A percentile compares a stretch with the other conserved stretches of the same genome.
phyloP scores from a whole-genome alignment of 1,284 basidiomycete genomes.

The Mycosarcoma mackinlayi region DNA sequence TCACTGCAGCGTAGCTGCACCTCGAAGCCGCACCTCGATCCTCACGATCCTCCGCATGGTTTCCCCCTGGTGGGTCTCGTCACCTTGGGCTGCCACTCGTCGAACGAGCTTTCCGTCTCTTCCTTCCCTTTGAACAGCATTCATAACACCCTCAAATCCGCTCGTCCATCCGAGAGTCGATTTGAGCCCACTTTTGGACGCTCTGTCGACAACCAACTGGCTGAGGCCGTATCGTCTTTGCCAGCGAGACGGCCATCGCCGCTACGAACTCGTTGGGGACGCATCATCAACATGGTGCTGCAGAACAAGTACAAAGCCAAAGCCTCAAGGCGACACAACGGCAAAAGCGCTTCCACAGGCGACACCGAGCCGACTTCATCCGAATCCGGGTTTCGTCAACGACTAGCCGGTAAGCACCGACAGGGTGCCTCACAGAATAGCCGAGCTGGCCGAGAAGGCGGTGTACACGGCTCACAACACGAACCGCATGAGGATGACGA shows the following conservation, averaged over 20 bases:
- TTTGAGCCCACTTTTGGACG: background rate
- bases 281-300: conserved; percentile 56
- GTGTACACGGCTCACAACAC: conserved; percentile 5
- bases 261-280: background rate
- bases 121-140: too few relatives aligned
- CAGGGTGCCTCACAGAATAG: background rate
- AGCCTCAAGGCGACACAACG: conserved; percentile 62
- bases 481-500: conserved; percentile 7
- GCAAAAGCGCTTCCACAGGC: conserved; percentile 14
- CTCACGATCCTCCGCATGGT: background rate
- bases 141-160: background rate
- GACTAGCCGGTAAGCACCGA: conserved; percentile 24
- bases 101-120: background rate
- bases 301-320: conserved; percentile 68
- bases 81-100: background rate
- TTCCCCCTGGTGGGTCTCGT: too few relatives aligned
- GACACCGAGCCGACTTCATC: conserved; percentile 17
- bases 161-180: conserved; percentile 11
- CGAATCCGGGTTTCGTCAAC: conserved; percentile 26
- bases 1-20: background rate
- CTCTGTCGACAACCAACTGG: conserved; percentile 4
- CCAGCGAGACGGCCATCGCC: conserved; percentile 5
- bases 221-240: conserved; percentile 18
- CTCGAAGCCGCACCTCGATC: background rate
- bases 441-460: background rate